Conservation (phyloP, 257 asterid species). For the Verbena officinalis region DNA sequence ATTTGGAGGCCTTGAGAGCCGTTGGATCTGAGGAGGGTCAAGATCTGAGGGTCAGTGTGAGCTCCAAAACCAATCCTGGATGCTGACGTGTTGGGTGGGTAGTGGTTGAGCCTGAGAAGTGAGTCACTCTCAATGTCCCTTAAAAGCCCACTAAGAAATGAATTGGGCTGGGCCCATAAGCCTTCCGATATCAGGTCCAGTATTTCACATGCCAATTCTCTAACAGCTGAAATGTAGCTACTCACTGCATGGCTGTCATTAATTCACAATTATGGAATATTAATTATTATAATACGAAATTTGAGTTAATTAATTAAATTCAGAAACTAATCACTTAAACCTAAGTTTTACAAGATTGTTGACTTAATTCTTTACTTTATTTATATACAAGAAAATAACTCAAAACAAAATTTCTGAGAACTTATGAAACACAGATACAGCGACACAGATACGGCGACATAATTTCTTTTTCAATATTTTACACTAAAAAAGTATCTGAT, state of each 20-base stretch:
- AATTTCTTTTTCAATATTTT: no score
- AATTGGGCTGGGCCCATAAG: conserved; percentile 39
- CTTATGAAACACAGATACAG: no score
- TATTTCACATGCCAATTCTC: conserved; percentile 63
- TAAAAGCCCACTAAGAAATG: conserved; percentile 48
- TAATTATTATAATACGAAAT: background rate
- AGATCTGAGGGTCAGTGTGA: conserved; percentile 92
- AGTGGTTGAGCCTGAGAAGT: conserved; percentile 72
- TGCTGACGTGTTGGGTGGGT: conserved; percentile 43
- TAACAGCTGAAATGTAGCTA: conserved; percentile 55
- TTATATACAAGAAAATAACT: background rate
- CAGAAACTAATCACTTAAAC: background rate
- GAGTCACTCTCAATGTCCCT: conserved; percentile 52
- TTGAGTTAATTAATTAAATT: background rate
- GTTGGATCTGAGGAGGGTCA: conserved; percentile 60
- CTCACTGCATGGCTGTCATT: conserved; percentile 50
- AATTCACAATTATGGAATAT: background rate
- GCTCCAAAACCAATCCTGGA: conserved; percentile 70
- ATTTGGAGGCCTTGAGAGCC: conserved; percentile 52
- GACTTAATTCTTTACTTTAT: no score
- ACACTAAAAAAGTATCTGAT: no score
- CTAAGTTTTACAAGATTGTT: no score
- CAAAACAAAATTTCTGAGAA: no score
- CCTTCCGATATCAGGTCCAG: conserved; percentile 67
- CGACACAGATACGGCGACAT: no score